Evolutionary conservation across 2,329 filamentous ascomycete species (phyloP), one percentile per base, ranked within the genome.

Genomic region (Colletotrichum eleusines): DNA sequence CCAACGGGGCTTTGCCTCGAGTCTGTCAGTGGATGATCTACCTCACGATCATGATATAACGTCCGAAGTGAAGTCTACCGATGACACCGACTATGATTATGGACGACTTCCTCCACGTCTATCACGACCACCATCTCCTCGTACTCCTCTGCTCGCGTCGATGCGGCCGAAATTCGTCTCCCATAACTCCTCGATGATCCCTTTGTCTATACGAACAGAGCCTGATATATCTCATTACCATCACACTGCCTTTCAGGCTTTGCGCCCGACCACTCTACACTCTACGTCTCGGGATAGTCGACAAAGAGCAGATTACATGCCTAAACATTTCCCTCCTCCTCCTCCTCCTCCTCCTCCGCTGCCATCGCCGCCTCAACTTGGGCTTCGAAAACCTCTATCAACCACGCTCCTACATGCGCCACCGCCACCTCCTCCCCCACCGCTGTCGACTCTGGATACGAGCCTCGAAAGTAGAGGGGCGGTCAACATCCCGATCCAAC

Each of bases 41-140:
- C 35, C 26, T 18, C 28, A 31, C 42, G 40, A 68, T 23, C 55
- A 57, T 63, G 69, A 58, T 31, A 53, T 23, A 40, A 50, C 69
- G 23, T 44, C 33, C 33, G 50, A 67, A 44, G 35, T 50, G 33
- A 70, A 50, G 54, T 40, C 55, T 28, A 70, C 50, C 50, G 50
- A 58, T 38, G 33, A 20, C 38, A 31, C 38, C 51, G 33, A 50
- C n/a, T 35, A 53, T 44, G 35, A 58, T 18, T 50, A 23, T n/a
- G 20, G 23, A 12, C 59, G 26, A 33, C 42, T 42, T 48, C 51
- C 38, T 26, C 40, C 38, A 38, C 53, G 35, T 28, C 35, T 20
- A 14, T n/a, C 60, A 7, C 42, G 28, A 7, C 63, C 46, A 46
- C n/a, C 20, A 12, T n/a, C 20, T 23, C 44, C 20, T 11, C 44